These are phyloP conservation scores for Ceratobasidium papillatum DNA, from an alignment of 1,284 basidiomycete species.

Conservation along the genomic window DNA sequence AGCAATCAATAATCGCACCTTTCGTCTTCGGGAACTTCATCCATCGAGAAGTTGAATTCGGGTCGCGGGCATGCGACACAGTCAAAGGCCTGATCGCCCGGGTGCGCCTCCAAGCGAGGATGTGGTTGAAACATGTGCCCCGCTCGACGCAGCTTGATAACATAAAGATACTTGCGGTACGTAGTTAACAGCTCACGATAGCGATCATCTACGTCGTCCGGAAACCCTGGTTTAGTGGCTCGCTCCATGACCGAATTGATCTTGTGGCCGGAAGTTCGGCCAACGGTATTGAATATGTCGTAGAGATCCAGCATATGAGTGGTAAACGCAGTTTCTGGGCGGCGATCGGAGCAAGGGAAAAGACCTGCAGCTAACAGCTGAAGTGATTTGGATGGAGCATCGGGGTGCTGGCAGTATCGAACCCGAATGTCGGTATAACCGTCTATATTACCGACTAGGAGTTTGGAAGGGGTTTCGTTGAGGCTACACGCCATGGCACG, in stretches of 20 bases:
- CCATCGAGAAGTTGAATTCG: background rate
- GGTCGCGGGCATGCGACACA: constrained; percentile 13
- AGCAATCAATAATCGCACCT: no score
- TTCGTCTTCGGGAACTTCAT: constrained; percentile 2
- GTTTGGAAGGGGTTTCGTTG: background rate
- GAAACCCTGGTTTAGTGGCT: background rate
- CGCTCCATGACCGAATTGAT: background rate
- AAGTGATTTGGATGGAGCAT: background rate
- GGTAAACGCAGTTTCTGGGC: background rate
- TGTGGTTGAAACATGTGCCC: background rate
- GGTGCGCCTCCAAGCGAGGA: background rate
- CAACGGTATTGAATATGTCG: background rate
- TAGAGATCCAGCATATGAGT: background rate
- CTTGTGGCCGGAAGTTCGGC: background rate
- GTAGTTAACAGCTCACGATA: constrained; percentile 10
- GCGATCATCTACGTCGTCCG: background rate
- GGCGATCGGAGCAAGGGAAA: constrained; percentile 1
- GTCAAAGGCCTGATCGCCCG: constrained; percentile 1
- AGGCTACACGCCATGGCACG: background rate
- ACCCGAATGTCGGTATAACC: background rate
- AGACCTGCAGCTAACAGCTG: background rate
- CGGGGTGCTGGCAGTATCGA: background rate
- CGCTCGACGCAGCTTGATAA: background rate
- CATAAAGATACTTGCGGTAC: background rate
- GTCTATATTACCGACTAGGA: background rate